Evolutionary conservation across 305 asterid species (phyloP).

Genomic region (Fraxinus sp.): DNA sequence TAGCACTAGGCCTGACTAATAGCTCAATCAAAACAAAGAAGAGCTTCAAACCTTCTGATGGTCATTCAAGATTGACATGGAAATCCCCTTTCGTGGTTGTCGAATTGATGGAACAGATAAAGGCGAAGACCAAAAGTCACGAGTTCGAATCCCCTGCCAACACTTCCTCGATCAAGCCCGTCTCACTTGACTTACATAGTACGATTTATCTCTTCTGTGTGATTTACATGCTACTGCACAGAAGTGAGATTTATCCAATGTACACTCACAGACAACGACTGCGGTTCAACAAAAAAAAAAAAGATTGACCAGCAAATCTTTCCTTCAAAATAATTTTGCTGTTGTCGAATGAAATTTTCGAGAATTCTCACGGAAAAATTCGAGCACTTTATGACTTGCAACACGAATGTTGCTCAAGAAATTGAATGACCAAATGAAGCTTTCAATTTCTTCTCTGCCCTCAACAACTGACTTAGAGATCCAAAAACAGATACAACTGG

Average conservation of each 20-base stretch:
- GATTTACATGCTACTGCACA: no score
- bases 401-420: slow-evolving; percentile 69
- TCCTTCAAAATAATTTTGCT: slow-evolving; percentile 81
- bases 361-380: slow-evolving; percentile 77
- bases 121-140: no score
- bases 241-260: no score
- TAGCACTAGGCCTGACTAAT: background rate
- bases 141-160: no score
- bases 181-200: no score
- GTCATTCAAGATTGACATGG: slow-evolving; percentile 80
- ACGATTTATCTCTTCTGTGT: no score
- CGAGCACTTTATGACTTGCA: slow-evolving; percentile 81
- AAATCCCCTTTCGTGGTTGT: no score
- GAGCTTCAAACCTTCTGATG: slow-evolving; percentile 65
- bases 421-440: background rate
- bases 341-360: slow-evolving; percentile 62
- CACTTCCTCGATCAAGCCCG: no score
- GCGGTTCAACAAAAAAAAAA: no score
- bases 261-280: no score
- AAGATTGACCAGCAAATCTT: slow-evolving; percentile 37
- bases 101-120: no score
- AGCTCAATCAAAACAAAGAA: background rate
- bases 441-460: background rate
- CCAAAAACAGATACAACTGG: background rate
- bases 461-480: background rate